Base-by-base conservation (phyloP, 257 asterid species). In the Scutellaria baicalensis region DNA sequence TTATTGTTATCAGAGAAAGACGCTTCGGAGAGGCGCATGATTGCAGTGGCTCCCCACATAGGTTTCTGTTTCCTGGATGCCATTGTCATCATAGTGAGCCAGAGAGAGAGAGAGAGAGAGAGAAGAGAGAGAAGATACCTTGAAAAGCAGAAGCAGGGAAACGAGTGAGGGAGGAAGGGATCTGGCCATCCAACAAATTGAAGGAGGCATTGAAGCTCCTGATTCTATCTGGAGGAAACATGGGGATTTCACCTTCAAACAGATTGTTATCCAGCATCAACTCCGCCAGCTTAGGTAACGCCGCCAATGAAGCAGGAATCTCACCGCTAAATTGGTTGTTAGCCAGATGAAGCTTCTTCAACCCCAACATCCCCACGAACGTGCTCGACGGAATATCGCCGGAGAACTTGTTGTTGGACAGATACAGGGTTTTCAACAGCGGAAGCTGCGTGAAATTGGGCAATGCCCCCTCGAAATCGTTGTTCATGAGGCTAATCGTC, bases 1-100 rank as follows among this genome's bases (percentile, higher is more conserved):
- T 59, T n/a, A 75, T 76, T 36, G 88, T 55, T 47, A 47, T 75
- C 0, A 64, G 1, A 11, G 97, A 70, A 12, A 79, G 77, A 27
- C 78, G 66, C 12, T 56, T 12, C 6, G 72, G 66, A 5, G 73
- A 14, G 3, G 33, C 5, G 82, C 99, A 94, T 31, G 75, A 2
- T 48, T 56, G 9, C 78, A 94, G 73, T 13, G 99, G 99, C 9
- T 66, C 59, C 1, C 96, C 99, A 33, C 99, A 94, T 6, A 94
- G 81, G 16, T 73, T 78, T 23, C 13, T 33, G 83, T 94, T 89
- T 38, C 93, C 98, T 89, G 57, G 12, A 50, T 0, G 33, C 33
- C 33, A 27, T 27, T 27, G 33, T 27, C 33, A 27, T 3, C 33
- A n/a, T 2, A 27, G 33, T 1, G 33, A 0, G 5, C 33, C 33